These are phyloP conservation scores for Cokeromyces recurvatus DNA, from an alignment of 371 early-diverging fungal species.

Conservation along the genomic window DNA sequence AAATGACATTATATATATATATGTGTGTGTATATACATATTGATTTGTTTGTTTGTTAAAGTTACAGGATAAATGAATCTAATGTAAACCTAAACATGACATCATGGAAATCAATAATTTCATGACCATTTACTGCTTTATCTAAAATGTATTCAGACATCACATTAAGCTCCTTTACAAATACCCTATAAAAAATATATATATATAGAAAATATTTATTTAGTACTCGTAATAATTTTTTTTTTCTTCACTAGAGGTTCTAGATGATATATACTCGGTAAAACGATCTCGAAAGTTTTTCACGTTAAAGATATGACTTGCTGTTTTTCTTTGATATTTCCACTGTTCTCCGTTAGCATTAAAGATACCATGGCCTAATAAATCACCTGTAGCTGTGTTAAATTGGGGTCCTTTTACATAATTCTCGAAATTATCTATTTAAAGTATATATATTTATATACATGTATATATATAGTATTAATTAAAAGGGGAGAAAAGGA, in stretches of 20 bases:
- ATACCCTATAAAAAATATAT: conserved; percentile 29
- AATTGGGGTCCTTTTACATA: conserved; percentile 41
- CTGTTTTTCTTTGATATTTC: conserved; percentile 32
- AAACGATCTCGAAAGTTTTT: conserved; percentile 47
- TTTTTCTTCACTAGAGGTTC: not conserved
- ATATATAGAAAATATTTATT: not conserved
- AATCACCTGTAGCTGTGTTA: conserved; percentile 14
- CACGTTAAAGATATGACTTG: conserved; percentile 46
- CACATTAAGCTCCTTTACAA: conserved; percentile 39
- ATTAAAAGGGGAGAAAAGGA: not conserved
- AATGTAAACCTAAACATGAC: conserved; percentile 50
- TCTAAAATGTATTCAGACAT: conserved; percentile 31
- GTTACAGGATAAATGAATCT: conserved; percentile 54
- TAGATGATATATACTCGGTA: conserved; percentile 24
- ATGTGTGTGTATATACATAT: not conserved
- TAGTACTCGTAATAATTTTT: too few species aligned
- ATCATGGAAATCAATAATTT: conserved; percentile 42
- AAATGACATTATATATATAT: not conserved
- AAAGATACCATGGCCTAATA: conserved; percentile 45
- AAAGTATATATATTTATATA: not conserved
- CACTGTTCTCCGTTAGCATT: conserved; percentile 39
- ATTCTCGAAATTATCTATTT: conserved; percentile 38
- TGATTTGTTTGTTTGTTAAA: too few species aligned
- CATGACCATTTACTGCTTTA: conserved; percentile 23
- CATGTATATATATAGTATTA: not conserved